Base-by-base conservation (phyloP, 192 early-diverging fungal species). In the Podila epicladia region DNA sequence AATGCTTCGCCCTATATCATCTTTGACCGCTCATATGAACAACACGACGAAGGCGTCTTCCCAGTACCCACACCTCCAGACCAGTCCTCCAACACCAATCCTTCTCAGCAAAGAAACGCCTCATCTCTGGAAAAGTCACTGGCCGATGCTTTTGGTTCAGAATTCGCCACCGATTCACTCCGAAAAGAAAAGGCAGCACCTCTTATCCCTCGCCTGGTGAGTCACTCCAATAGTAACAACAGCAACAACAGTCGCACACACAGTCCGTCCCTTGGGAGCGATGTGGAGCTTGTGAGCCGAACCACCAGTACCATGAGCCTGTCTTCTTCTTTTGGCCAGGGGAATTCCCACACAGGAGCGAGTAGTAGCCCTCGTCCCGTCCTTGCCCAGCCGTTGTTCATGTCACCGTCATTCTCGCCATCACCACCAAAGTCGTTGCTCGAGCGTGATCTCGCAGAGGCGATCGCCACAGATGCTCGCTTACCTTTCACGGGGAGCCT, bases 391-490 rank as follows among this genome's bases (percentile, higher is more conserved):
- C 41, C 41, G 1, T 37, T 9, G 35, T 17, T 45, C 12, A 11
- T 45, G 41, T 55, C 53, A 9, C 53, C 53, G 8, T 12, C 53
- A 6, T 55, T 26, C 22, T 55, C 53, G 3, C 53, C n/a, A 24
- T 55, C 53, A 1, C 24, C 22, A 4, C 53, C 53, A 24, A 58
- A 26, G 35, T 37, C 67, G 13, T 22, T 31, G 20, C 37, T 69
- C 1, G 67, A 69, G 5, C 32, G 31, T 6, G 67, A 69, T 45
- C 37, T 69, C 9, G 67, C 53, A 17, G 64, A 77, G 19, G 75
- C 75, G 6, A 28, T 67, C 6, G 68, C 64, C 4, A 70, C 68
- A 26, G 24, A 55, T 55, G n/a, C 12, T 55, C n/a, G 24, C 24
- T n/a, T 24, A 24, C 17, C 22, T 33, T n/a, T 15, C 20, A n/a